Conservation (phyloP, 1,139 yeast genomes). For the Yamadazyma conglobata region DNA sequence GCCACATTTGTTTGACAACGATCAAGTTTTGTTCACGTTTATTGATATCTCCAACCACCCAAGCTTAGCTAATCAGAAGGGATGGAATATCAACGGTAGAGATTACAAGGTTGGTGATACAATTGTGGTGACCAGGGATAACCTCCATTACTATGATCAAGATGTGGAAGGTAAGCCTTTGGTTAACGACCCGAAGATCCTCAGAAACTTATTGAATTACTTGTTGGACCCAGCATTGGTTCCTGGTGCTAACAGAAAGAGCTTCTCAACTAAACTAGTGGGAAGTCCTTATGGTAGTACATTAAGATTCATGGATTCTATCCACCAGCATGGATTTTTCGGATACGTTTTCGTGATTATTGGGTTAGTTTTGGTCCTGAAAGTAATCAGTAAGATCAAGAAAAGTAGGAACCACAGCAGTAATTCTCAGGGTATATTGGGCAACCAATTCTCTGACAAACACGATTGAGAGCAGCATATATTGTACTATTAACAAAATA, state of each 20-base stretch:
- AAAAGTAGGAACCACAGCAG: slow-evolving; percentile 4
- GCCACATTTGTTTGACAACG: slow-evolving; percentile 40
- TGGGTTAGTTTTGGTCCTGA: slow-evolving; percentile 9
- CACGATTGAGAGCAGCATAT: slow-evolving; percentile 5
- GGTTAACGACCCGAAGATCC: slow-evolving; percentile 25
- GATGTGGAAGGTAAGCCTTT: slow-evolving; percentile 26
- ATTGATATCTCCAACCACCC: slow-evolving; percentile 45
- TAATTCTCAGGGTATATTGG: not conserved
- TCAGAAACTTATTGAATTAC: slow-evolving; percentile 29
- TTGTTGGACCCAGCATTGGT: slow-evolving; percentile 30
- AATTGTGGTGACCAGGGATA: slow-evolving; percentile 30
- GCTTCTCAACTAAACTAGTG: slow-evolving; percentile 22
- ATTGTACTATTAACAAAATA: no score
- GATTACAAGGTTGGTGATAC: slow-evolving; percentile 43
- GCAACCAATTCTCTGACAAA: slow-evolving; percentile 5
- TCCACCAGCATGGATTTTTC: slow-evolving; percentile 43
- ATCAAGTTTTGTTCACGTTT: slow-evolving; percentile 48
- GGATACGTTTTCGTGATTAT: slow-evolving; percentile 35
- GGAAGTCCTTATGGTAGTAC: slow-evolving; percentile 42
- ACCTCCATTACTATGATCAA: slow-evolving; percentile 32
- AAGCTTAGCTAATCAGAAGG: slow-evolving; percentile 28
- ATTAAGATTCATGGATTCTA: slow-evolving; percentile 39
- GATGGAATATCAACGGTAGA: slow-evolving; percentile 39
- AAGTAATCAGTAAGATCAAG: slow-evolving; percentile 7
- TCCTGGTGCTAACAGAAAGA: slow-evolving; percentile 8